phyloP scores from a whole-genome alignment of 225 moss, liverwort and hornwort species.

The Physcomitrellopsis africana region DNA sequence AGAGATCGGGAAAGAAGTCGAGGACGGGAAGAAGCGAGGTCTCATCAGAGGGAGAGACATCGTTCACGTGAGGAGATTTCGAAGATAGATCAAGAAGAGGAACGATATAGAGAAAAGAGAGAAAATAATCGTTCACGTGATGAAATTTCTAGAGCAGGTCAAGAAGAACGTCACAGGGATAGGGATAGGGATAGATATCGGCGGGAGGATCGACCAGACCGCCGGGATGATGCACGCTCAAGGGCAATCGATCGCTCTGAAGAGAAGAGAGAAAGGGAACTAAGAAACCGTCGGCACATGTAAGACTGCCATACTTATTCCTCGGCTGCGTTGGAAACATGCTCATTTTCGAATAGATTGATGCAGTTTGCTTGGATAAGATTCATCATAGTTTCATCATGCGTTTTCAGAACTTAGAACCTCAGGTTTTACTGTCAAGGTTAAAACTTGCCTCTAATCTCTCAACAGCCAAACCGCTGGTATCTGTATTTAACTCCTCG shows the following conservation, averaged over 20 bases:
- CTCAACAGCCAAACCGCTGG: neutral
- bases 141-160: no score
- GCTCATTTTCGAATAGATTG: conserved; percentile 20
- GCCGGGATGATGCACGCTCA: conserved; percentile 49
- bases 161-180: no score
- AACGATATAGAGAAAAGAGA: conserved; percentile 46
- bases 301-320: conserved; percentile 33
- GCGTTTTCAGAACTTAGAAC: no score
- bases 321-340: neutral
- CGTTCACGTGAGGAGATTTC: conserved; percentile 57
- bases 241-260: conserved; percentile 64
- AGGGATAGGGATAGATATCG: no score
- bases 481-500: conserved; percentile 15
- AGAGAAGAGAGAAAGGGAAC: conserved; percentile 63
- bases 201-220: conserved; percentile 44
- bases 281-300: conserved; percentile 65
- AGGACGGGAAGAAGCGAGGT: conserved; percentile 64
- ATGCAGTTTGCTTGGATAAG: no score
- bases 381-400: no score
- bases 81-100: conserved; percentile 75
- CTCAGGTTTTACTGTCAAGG: neutral
- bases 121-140: no score
- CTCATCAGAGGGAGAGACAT: conserved; percentile 60
- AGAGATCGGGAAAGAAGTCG: conserved; percentile 72
- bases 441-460: neutral